phyloP scores from a whole-genome alignment of 331 rosid genomes.

The Quercus lobata region DNA sequence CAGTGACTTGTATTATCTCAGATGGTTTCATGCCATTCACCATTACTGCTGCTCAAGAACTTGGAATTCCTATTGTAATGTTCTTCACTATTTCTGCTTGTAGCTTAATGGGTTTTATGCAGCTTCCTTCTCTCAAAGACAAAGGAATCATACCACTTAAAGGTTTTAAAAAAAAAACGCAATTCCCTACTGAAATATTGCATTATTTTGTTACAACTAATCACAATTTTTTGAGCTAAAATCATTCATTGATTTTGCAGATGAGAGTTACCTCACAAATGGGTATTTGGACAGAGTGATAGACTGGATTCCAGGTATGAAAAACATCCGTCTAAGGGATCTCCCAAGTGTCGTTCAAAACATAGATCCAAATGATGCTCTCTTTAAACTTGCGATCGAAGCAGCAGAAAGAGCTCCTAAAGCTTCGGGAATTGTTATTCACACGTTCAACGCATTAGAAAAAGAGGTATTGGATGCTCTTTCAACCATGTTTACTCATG shows the following conservation, averaged over 20 bases:
- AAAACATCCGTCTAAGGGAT: conserved; percentile 10
- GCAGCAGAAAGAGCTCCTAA: not conserved
- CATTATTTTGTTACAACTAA: no score
- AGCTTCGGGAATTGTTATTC: conserved; percentile 8
- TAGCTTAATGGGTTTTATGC: conserved; percentile 8
- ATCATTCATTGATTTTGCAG: not conserved
- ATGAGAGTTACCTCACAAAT: conserved; percentile 8
- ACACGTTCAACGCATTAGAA: conserved; percentile 21
- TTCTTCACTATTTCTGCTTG: conserved; percentile 18
- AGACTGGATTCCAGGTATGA: conserved; percentile 15
- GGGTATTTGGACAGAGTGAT: conserved; percentile 2
- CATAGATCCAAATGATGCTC: conserved; percentile 6
- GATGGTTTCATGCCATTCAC: conserved; percentile 15
- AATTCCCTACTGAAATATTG: not conserved
- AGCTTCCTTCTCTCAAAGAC: not conserved
- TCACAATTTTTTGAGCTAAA: no score
- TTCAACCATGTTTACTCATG: not conserved
- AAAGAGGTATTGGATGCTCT: conserved; percentile 4
- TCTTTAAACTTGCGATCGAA: not conserved
- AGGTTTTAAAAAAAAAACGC: not conserved
- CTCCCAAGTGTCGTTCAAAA: conserved; percentile 8
- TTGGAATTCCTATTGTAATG: conserved; percentile 8
- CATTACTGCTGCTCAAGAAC: not conserved
- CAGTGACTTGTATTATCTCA: conserved; percentile 14
- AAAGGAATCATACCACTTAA: conserved; percentile 14